Base-by-base conservation (phyloP, 352 stramenopile species). In the Globisporangium viniferum region DNA sequence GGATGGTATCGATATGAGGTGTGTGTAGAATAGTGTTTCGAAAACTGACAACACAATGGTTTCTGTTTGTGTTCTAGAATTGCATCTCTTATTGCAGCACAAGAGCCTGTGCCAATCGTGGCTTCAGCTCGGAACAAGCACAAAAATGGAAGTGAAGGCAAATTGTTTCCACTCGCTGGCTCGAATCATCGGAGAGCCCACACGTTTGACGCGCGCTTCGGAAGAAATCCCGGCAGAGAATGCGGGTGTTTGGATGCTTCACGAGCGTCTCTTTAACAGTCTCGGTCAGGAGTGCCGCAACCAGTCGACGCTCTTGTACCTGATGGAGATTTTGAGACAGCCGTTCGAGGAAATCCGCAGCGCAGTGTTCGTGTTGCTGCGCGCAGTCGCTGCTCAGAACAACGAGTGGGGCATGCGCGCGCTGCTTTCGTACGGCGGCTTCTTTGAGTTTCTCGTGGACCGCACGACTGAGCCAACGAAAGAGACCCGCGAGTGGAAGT, bases 401-500 rank as follows among this genome's bases (percentile, higher is more conserved):
- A 91, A 77, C 58, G 74, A 84, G 29, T 96, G 86, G 86, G 86
- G 87, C 31, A 65, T 96, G 63, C 79, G 78, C 10, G 64, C 73
- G 20, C 49, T 96, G 66, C 73, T 83, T 8, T 86, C 81, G 12
- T 94, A 94, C 68, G 89, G 85, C 36, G 87, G 89, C 10, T 92
- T 96, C 62, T 87, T 94, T 57, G 89, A 96, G 73, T 96, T 92
- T 66, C 72, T 96, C 39, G 64, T 94, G 66, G 84, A 96, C 69
- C 84, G 87, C 41, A 77, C 73, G 24, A 96, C 89, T 9, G 89
- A 96, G 66, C 85, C 87, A 29, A 94, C 81, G 29, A 96, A 95
- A 59, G 76, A 90, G 59, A 91, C 85, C 29, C 82, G 87, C 68
- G 89, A 96, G 74, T 96, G 89, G 89, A 96, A 96, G 70, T 96